A percentile compares a stretch with the other conserved stretches of the same genome.
phyloP scores from a whole-genome alignment of 257 asterid species.

The Echites panduratus region DNA sequence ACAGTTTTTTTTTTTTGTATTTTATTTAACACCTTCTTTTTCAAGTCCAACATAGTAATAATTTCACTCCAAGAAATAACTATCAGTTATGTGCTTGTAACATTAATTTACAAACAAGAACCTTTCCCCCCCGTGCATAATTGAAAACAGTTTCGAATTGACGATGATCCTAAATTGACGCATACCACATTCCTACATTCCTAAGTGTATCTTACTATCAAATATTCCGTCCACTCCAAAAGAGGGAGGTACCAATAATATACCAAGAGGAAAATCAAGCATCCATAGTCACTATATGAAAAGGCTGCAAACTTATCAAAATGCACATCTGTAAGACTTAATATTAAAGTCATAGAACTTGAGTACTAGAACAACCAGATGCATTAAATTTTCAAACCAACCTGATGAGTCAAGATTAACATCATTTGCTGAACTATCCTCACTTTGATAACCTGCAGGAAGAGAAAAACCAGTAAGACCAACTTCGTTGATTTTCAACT shows the following conservation, averaged over 20 bases:
- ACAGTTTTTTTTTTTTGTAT: too few relatives aligned
- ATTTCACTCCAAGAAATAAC: not conserved
- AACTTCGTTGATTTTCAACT: slow-evolving; percentile 7
- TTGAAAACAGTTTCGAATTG: not conserved
- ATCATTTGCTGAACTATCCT: slow-evolving; percentile 76
- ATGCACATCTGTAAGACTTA: not conserved
- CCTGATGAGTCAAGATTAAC: slow-evolving; percentile 85
- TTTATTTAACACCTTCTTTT: too few relatives aligned
- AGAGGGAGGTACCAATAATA: not conserved
- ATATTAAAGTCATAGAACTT: not conserved
- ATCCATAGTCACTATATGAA: not conserved
- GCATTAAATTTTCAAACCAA: slow-evolving; percentile 20
- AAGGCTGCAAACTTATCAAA: not conserved
- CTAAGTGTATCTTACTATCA: not conserved
- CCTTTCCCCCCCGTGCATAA: not conserved
- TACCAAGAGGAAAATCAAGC: not conserved
- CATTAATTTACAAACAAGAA: not conserved
- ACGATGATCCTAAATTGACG: not conserved
- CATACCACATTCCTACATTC: not conserved
- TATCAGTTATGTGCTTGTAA: not conserved
- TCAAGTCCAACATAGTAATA: not conserved
- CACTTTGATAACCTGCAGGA: slow-evolving; percentile 85
- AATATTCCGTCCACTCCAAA: not conserved
- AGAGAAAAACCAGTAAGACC: slow-evolving; percentile 8
- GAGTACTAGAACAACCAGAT: not conserved